These are phyloP conservation scores for Fusarium stilboides DNA, from an alignment of 2,329 filamentous ascomycete genomes.

Conservation along the genomic window DNA sequence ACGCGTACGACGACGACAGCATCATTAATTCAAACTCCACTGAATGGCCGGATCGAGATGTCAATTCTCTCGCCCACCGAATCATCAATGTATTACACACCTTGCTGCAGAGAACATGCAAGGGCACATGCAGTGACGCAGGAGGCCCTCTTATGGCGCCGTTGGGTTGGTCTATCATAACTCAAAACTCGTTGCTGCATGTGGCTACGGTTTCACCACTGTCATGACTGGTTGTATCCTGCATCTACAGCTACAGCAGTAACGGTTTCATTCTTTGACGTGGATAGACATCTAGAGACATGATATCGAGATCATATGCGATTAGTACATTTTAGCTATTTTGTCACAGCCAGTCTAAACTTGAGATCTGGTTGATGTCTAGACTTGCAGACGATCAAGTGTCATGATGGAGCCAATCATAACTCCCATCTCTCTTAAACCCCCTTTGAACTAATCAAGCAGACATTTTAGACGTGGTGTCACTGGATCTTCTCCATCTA, in stretches of 20 bases:
- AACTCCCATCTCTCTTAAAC: neutral
- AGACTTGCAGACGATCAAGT: conserved; percentile 9
- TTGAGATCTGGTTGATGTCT: neutral
- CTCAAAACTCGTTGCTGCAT: conserved; percentile 24
- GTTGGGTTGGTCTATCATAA: conserved; percentile 10
- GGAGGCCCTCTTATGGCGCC: conserved; percentile 7
- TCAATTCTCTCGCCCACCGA: conserved; percentile 4
- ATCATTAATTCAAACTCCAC: conserved; percentile 5
- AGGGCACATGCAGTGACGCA: conserved; percentile 28
- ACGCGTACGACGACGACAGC: conserved; percentile 22
- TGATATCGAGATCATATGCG: neutral
- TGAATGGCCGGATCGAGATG: conserved; percentile 32
- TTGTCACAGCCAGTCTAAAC: neutral
- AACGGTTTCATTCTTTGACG: conserved; percentile 4
- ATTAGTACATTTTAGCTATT: conserved; percentile 2
- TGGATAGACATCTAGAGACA: neutral
- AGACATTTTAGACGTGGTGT: neutral
- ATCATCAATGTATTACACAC: conserved; percentile 16
- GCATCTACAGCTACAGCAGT: conserved; percentile 7
- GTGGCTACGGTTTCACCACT: conserved; percentile 38
- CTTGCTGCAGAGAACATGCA: conserved; percentile 22
- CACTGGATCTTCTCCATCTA: conserved; percentile 4
- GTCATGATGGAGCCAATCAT: conserved; percentile 25
- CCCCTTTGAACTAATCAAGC: conserved; percentile 14
- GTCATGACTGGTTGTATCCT: conserved; percentile 23